phyloP scores from a whole-genome alignment of 768 basidiomycete genomes.

The Russula compacta region DNA sequence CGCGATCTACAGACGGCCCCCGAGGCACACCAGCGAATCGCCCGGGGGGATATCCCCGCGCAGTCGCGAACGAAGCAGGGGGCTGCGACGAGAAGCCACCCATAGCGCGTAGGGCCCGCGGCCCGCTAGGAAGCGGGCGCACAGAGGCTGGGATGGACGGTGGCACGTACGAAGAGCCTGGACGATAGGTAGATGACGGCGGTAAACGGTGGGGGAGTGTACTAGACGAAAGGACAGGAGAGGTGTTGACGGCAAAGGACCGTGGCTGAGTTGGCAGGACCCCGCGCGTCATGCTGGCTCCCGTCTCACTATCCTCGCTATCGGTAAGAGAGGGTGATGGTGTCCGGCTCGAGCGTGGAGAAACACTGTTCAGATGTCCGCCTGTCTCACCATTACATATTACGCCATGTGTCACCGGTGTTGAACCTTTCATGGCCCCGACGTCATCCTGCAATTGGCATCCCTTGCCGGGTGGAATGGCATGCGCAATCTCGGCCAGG shows the following conservation, averaged over 20 bases:
- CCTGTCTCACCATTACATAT: slow-evolving; percentile 1
- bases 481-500: not conserved
- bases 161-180: slow-evolving; percentile 10
- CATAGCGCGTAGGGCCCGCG: slow-evolving; percentile 17
- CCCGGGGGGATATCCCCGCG: slow-evolving; percentile 1
- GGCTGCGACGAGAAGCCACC: not conserved
- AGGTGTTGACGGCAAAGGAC: not conserved
- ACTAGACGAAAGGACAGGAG: not conserved
- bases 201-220: slow-evolving; percentile 12
- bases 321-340: slow-evolving; percentile 6
- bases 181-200: slow-evolving; percentile 16
- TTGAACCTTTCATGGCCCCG: not conserved
- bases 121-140: slow-evolving; percentile 19
- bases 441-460: not conserved
- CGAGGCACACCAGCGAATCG: slow-evolving; percentile 16
- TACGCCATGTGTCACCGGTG: not conserved
- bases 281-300: not conserved
- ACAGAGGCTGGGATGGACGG: slow-evolving; percentile 12
- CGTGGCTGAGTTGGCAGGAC: slow-evolving; percentile 18
- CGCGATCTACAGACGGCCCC: slow-evolving; percentile 19
- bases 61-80: not conserved
- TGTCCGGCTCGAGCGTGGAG: slow-evolving; percentile 6
- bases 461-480: not conserved
- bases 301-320: slow-evolving; percentile 17
- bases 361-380: not conserved